Evolutionary conservation across 2,329 filamentous ascomycete genomes (phyloP).

Genomic region (Fusarium chaquense): DNA sequence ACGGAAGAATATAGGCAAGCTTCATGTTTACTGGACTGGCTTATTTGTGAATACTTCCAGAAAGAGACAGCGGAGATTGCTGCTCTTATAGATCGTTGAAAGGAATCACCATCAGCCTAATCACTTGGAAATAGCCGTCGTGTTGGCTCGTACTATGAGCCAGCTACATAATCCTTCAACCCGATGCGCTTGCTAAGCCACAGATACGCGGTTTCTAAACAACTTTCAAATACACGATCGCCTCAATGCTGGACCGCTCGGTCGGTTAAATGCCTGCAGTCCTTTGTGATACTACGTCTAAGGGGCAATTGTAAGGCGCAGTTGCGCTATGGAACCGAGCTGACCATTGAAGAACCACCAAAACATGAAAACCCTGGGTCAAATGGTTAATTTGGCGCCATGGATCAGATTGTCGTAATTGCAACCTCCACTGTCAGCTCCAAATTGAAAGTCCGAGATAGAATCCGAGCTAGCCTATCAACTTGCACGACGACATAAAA

Average conservation of each 20-base stretch:
- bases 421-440: background rate
- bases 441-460: conserved; percentile 15
- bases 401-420: background rate
- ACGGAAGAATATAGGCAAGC: background rate
- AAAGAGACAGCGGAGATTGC: too few species aligned
- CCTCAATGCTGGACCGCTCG: background rate
- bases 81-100: background rate
- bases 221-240: background rate
- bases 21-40: conserved; percentile 7
- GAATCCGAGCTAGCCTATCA: conserved; percentile 14
- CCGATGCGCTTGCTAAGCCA: background rate
- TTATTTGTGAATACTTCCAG: too few species aligned
- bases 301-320: background rate
- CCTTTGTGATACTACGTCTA: background rate
- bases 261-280: background rate
- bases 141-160: background rate
- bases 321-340: background rate
- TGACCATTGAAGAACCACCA: background rate
- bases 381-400: background rate
- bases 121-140: background rate
- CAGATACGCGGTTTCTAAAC: background rate
- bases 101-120: background rate
- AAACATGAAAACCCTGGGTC: background rate
- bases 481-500: background rate
- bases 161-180: background rate